Evolutionary conservation across 129 eudicot species (phyloP).

Genomic region (Artemisia tridentata): DNA sequence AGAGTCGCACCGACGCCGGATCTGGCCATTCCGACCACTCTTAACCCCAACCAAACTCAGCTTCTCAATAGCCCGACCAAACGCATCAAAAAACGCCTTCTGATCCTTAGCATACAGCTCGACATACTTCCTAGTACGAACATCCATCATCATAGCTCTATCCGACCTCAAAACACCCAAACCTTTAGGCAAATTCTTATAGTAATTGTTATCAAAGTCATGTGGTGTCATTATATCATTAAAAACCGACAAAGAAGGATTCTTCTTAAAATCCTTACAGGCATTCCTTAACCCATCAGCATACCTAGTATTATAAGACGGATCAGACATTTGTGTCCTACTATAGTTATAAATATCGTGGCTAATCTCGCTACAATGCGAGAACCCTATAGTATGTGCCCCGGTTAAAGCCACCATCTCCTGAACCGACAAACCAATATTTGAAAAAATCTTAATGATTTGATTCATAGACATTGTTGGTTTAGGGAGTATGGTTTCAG

Average conservation of each 20-base stretch:
- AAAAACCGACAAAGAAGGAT: constrained; percentile 5
- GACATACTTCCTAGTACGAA: constrained; percentile 23
- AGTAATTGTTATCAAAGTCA: constrained; percentile 63
- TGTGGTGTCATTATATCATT: constrained; percentile 12
- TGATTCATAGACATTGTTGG: constrained; percentile 1
- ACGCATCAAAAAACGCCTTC: constrained; percentile 50
- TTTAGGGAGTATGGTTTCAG: background rate
- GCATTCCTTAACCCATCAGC: constrained; percentile 5
- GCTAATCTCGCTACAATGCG: constrained; percentile 7
- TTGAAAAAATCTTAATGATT: background rate
- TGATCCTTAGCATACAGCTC: constrained; percentile 48
- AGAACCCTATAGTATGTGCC: constrained; percentile 3
- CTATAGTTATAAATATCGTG: background rate
- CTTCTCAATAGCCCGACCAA: constrained; percentile 72
- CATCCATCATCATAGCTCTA: constrained; percentile 43
- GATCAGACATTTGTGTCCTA: background rate
- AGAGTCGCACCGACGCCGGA: constrained; percentile 84
- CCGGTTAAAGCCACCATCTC: constrained; percentile 9
- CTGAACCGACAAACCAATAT: background rate
- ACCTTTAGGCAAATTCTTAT: constrained; percentile 58
- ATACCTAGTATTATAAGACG: constrained; percentile 1
- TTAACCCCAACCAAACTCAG: constrained; percentile 61
- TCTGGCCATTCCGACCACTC: constrained; percentile 58
- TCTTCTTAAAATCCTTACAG: background rate
- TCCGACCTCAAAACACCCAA: constrained; percentile 69